Conservation (phyloP, 305 asterid species). For the Salvia sclarea region DNA sequence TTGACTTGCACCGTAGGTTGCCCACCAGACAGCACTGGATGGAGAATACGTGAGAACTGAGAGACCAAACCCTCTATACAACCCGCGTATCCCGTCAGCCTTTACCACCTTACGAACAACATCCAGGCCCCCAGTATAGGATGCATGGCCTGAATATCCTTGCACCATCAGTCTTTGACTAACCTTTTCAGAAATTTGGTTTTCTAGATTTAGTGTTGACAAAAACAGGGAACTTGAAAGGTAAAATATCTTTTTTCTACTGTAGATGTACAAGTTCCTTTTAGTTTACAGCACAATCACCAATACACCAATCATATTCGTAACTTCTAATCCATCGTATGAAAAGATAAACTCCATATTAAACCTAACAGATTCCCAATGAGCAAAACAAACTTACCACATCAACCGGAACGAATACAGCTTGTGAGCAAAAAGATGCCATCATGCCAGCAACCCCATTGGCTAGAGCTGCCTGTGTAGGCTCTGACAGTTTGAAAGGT, state of each 20-base stretch:
- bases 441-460: conserved; percentile 95
- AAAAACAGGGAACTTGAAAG: background rate
- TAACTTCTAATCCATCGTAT: conserved; percentile 1
- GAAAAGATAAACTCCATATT: conserved; percentile 3
- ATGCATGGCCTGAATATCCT: conserved; percentile 97
- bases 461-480: conserved; percentile 90
- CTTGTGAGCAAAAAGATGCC: conserved; percentile 90
- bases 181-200: conserved; percentile 61
- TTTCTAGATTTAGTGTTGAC: conserved; percentile 15
- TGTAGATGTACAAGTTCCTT: background rate
- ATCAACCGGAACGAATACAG: conserved; percentile 88
- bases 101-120: conserved; percentile 81
- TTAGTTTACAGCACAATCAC: conserved; percentile 14
- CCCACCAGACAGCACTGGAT: conserved; percentile 99
- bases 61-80: conserved; percentile 93
- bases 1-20: conserved; percentile 97
- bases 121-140: conserved; percentile 91
- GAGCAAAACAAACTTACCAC: conserved; percentile 57
- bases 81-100: conserved; percentile 83
- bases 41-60: conserved; percentile 93
- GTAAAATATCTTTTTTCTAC: conserved; percentile 1
- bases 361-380: conserved; percentile 11
- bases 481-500: conserved; percentile 81
- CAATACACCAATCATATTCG: background rate
- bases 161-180: conserved; percentile 99